Percentiles rank a stretch among this genome's conserved stretches.
Conservation (phyloP, 2,329 filamentous ascomycete species). For the Aspergillaceae sp. region DNA sequence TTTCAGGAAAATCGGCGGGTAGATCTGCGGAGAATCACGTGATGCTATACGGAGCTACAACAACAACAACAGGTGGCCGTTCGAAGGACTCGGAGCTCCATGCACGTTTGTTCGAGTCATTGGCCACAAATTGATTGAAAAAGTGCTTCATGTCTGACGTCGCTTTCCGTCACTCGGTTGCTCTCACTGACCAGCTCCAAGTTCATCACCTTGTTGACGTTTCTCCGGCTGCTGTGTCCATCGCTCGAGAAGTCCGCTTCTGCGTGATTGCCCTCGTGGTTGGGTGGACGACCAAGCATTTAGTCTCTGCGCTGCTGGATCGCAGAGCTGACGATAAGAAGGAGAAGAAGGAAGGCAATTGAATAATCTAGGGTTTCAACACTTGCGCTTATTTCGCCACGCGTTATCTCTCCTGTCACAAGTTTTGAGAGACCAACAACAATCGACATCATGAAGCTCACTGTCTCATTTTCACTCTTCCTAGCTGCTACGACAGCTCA, state of each 20-base stretch:
- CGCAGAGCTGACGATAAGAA: constrained; percentile 13
- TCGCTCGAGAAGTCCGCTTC: constrained; percentile 45
- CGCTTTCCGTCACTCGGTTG: constrained; percentile 40
- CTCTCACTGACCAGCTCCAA: constrained; percentile 33
- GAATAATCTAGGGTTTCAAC: not conserved
- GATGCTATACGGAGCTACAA: constrained; percentile 5
- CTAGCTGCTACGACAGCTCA: constrained; percentile 51
- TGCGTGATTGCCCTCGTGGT: constrained; percentile 43
- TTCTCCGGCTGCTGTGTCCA: constrained; percentile 39
- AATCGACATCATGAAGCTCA: constrained; percentile 31
- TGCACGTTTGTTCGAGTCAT: not conserved
- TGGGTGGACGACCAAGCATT: constrained; percentile 36
- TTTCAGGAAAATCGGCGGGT: constrained; percentile 6
- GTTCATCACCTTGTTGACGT: constrained; percentile 47
- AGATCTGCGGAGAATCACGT: constrained; percentile 16
- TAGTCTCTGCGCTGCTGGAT: constrained; percentile 27
- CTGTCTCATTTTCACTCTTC: constrained; percentile 35
- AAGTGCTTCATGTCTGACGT: constrained; percentile 25
- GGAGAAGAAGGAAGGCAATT: not conserved
- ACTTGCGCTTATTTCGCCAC: too few relatives aligned
- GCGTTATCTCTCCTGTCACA: not conserved
- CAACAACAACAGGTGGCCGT: constrained; percentile 13
- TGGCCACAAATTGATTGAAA: not conserved
- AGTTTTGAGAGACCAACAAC: not conserved
- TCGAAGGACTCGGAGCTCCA: not conserved